Percentiles rank a stretch among this genome's conserved stretches.
Conservation (phyloP, 108 stramenopile genomes). For the Cyclotella kingstonii region DNA sequence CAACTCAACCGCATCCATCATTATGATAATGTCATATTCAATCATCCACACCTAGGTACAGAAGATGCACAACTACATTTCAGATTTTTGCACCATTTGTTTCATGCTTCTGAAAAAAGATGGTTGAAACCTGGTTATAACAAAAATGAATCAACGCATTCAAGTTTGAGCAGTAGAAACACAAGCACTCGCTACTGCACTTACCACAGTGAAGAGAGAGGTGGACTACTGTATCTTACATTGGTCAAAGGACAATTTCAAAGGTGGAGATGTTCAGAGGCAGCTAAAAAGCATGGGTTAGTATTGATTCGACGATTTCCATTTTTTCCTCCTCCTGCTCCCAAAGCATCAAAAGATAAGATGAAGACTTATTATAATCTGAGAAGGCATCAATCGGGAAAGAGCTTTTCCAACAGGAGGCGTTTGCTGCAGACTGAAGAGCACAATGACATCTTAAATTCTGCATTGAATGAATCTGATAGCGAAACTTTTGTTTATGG, state of each 20-base stretch:
- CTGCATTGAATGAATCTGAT: slow-evolving; percentile 10
- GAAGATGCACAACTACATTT: slow-evolving; percentile 73
- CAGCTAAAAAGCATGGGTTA: slow-evolving; percentile 63
- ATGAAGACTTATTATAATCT: slow-evolving; percentile 49
- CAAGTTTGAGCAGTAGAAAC: neutral
- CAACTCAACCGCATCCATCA: neutral
- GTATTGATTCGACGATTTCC: slow-evolving; percentile 44
- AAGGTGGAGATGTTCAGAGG: slow-evolving; percentile 65
- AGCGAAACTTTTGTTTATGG: slow-evolving; percentile 78
- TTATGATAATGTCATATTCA: slow-evolving; percentile 71
- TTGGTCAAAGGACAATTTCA: slow-evolving; percentile 69
- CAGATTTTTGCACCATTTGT: slow-evolving; percentile 76
- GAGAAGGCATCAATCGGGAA: slow-evolving; percentile 83
- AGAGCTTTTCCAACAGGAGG: slow-evolving; percentile 67
- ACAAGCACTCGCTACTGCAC: neutral
- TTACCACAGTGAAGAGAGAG: neutral
- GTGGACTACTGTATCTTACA: slow-evolving; percentile 62
- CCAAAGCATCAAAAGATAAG: neutral
- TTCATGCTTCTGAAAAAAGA: slow-evolving; percentile 48
- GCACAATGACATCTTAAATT: neutral
- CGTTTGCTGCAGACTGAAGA: slow-evolving; percentile 6
- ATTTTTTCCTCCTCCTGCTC: slow-evolving; percentile 61
- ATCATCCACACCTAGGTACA: slow-evolving; percentile 87
- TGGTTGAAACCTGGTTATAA: slow-evolving; percentile 44
- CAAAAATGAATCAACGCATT: neutral